Conservation (phyloP, 1,139 yeast genomes). For the Pichia sp. region DNA sequence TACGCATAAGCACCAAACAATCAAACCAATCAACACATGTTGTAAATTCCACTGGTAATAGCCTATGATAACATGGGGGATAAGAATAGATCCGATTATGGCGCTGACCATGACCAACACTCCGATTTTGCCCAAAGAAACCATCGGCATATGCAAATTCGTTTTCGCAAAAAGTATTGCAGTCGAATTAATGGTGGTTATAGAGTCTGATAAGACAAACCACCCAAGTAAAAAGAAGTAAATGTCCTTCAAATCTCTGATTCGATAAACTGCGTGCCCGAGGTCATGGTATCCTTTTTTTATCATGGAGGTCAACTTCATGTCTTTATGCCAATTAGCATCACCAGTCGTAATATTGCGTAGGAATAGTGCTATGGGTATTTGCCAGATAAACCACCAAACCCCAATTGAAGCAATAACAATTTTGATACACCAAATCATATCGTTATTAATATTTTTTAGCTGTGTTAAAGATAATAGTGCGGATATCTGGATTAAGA, state of each 20-base stretch:
- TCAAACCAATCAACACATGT: conserved; percentile 45
- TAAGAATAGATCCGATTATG: conserved; percentile 52
- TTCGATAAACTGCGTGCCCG: conserved; percentile 48
- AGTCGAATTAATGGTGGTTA: conserved; percentile 69
- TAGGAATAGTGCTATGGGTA: conserved; percentile 48
- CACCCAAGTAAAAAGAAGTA: conserved; percentile 57
- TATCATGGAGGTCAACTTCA: conserved; percentile 8
- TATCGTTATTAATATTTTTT: conserved; percentile 32
- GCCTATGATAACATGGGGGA: conserved; percentile 47
- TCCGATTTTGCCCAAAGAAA: conserved; percentile 57
- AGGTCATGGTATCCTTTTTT: conserved; percentile 55
- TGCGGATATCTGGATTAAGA: conserved; percentile 55
- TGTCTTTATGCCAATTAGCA: not conserved
- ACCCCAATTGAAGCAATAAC: conserved; percentile 58
- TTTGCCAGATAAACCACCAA: conserved; percentile 68
- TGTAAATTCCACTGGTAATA: conserved; percentile 41
- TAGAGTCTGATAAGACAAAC: conserved; percentile 66
- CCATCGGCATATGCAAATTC: conserved; percentile 59
- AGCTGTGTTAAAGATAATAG: conserved; percentile 41
- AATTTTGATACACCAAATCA: conserved; percentile 37
- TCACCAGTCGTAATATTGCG: conserved; percentile 30
- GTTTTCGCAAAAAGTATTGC: conserved; percentile 68
- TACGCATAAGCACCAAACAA: conserved; percentile 56
- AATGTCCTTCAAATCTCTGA: conserved; percentile 54
- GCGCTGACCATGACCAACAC: conserved; percentile 60